Evolutionary conservation across 2,329 filamentous ascomycete species (phyloP), one percentile per base, ranked within the genome.

Genomic region (Magnaporthiopsis rhizophila): DNA sequence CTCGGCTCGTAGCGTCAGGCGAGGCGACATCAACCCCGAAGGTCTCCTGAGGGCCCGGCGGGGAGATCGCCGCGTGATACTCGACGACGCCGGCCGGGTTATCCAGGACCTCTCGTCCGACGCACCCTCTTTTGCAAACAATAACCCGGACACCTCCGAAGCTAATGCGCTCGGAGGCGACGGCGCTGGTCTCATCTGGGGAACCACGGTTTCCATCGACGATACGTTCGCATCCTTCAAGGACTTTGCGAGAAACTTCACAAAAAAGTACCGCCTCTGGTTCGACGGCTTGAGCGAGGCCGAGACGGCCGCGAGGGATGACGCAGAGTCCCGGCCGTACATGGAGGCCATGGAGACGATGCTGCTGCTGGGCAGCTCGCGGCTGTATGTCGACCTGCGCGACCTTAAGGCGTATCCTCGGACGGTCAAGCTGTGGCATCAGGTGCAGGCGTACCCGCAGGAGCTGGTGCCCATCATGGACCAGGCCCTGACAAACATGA

Each of bases 391-490:
- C 57, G 92, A 99, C 73, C 86, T 93, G 63, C 87, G 86, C 65
- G 96, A 99, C 70, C 81, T 99, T 66, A 96, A 96, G 74, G 84
- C 93, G 15, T 99, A 97, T 73, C 95, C 96, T 3, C 88, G 92
- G 0, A 98, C 95, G 0, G 82, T 89, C 70, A 98, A 98, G 78
- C 81, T 99, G 64, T 98, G 92, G 91, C 91, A 98, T 74, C 96
- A 99, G 76, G 81, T 96, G 65, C 91, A 96, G 74, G 89, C 90
- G 18, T 99, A 97, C 72, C 95, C 95, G 0, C 92, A 95, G 72
- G 95, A 99, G 82, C 93, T 99, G 63, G 90, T 99, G 59, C 93
- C 94, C 3, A 83, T 98, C 60, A 97, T 99, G 89, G 96, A 99
- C 82, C 91, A 96, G 75, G 88, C 88, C 7, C 86, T 97, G 62